phyloP scores from a whole-genome alignment of 495 filamentous ascomycete genomes.

The Corynascus novoguineensis region DNA sequence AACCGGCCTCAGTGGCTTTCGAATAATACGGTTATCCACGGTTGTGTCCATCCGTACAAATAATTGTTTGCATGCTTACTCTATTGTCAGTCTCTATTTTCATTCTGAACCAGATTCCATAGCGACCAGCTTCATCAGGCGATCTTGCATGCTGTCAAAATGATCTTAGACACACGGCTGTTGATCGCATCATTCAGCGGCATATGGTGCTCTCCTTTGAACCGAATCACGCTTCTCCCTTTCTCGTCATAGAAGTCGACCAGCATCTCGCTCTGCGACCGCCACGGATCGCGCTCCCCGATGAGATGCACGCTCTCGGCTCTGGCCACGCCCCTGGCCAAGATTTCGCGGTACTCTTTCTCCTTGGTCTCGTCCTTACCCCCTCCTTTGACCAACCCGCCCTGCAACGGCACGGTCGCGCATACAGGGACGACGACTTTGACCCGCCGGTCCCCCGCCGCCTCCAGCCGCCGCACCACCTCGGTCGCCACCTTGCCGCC shows the following conservation, averaged over 20 bases:
- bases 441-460: background rate
- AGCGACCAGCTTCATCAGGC: too few species aligned
- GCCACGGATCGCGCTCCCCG: conserved; percentile 24
- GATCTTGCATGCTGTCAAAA: conserved; percentile 8
- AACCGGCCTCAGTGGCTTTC: too few species aligned
- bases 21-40: too few species aligned
- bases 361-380: background rate
- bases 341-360: background rate
- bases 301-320: conserved; percentile 25
- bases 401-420: conserved; percentile 25
- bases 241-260: conserved; percentile 21
- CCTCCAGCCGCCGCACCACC: conserved; percentile 21
- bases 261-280: conserved; percentile 23
- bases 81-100: too few species aligned
- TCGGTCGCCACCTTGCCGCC: conserved; percentile 27
- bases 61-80: too few species aligned
- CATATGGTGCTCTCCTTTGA: conserved; percentile 27
- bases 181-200: conserved; percentile 20
- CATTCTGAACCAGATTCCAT: too few species aligned
- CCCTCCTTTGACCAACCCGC: background rate
- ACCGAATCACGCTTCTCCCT: conserved; percentile 17
- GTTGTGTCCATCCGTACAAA: too few species aligned
- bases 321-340: conserved; percentile 12
- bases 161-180: conserved; percentile 4
- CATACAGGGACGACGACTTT: conserved; percentile 22